These are phyloP conservation scores for Cladosporium colombiae DNA, from an alignment of 2,329 filamentous ascomycete species.

Conservation along the genomic window DNA sequence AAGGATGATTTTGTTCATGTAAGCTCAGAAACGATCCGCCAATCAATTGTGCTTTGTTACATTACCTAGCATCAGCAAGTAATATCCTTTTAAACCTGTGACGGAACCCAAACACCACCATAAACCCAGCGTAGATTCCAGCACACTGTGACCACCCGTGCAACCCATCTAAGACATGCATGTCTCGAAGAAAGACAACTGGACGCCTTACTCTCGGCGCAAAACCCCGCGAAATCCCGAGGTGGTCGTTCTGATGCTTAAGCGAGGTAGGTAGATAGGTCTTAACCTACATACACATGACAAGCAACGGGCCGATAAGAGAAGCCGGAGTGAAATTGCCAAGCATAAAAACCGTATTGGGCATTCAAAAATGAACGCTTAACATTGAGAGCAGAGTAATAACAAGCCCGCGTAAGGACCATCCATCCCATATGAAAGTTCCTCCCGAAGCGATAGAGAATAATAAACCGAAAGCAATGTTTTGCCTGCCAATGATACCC, in stretches of 20 bases:
- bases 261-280: not conserved
- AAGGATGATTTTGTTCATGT: too few species aligned
- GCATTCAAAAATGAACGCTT: not conserved
- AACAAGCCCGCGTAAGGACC: not conserved
- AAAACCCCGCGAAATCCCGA: not conserved
- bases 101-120: not conserved
- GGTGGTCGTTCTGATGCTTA: not conserved
- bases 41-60: too few species aligned
- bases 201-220: not conserved
- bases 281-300: not conserved
- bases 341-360: not conserved
- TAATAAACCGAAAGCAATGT: not conserved
- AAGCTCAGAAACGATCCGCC: too few species aligned
- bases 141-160: not conserved
- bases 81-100: too few species aligned
- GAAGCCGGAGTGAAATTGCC: not conserved
- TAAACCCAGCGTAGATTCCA: not conserved
- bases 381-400: not conserved
- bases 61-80: too few species aligned
- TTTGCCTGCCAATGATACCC: not conserved
- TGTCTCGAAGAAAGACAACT: constrained; percentile 12
- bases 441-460: not conserved
- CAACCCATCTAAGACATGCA: constrained; percentile 10
- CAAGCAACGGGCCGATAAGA: not conserved
- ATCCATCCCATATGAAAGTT: too few species aligned